Percentiles rank a stretch among this genome's conserved stretches.
These are phyloP conservation scores for Colletotrichum cuscutae DNA, from an alignment of 2,329 filamentous ascomycete species.

Conservation along the genomic window DNA sequence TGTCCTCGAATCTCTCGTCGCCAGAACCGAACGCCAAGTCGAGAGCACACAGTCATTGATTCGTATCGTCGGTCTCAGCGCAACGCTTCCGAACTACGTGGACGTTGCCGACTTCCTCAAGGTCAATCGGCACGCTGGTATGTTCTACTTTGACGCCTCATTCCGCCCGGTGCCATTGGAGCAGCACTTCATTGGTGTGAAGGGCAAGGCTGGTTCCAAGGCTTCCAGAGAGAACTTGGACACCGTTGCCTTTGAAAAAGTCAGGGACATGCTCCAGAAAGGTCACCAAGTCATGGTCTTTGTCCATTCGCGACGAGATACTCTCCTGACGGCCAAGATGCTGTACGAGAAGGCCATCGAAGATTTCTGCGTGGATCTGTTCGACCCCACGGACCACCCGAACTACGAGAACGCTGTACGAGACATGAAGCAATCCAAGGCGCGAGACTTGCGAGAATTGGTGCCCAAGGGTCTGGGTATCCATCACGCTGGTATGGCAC, in stretches of 20 bases:
- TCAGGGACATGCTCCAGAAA: slow-evolving; percentile 87
- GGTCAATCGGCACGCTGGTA: slow-evolving; percentile 89
- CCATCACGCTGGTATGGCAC: slow-evolving; percentile 96
- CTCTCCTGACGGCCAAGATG: slow-evolving; percentile 86
- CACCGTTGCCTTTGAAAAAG: slow-evolving; percentile 89
- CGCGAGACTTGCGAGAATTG: slow-evolving; percentile 87
- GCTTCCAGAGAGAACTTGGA: slow-evolving; percentile 91
- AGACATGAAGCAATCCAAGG: slow-evolving; percentile 87
- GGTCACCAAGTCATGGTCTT: slow-evolving; percentile 99
- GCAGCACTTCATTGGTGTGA: slow-evolving; percentile 97
- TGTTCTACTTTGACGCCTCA: slow-evolving; percentile 97
- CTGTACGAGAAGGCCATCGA: slow-evolving; percentile 89
- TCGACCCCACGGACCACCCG: slow-evolving; percentile 83
- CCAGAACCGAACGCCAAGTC: slow-evolving; percentile 93
- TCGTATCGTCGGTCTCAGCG: slow-evolving; percentile 93
- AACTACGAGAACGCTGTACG: slow-evolving; percentile 82
- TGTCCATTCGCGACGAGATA: slow-evolving; percentile 96
- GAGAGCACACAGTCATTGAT: slow-evolving; percentile 98
- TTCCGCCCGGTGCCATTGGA: slow-evolving; percentile 96
- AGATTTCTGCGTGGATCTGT: slow-evolving; percentile 80
- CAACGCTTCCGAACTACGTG: slow-evolving; percentile 94
- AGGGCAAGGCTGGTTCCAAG: slow-evolving; percentile 85
- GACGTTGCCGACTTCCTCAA: slow-evolving; percentile 98
- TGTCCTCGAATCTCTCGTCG: slow-evolving; percentile 94
- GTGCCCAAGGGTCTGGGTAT: slow-evolving; percentile 92